Conservation (phyloP, 176 grass and related monocot species). For the Poa annua region DNA sequence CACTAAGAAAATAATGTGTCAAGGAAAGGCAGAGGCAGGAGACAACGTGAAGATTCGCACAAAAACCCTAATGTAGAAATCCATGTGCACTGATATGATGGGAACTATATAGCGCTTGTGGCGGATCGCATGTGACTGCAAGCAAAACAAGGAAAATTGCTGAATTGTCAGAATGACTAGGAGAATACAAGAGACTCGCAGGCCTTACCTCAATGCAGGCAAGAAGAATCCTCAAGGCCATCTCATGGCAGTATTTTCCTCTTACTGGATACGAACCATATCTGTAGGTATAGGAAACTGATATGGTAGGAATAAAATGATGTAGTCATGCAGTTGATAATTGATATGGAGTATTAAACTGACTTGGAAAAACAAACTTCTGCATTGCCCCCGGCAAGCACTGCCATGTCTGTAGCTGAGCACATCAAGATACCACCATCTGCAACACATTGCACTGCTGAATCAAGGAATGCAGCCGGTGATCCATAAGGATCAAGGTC, state of each 20-base stretch:
- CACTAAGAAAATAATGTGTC: slow-evolving; percentile 4
- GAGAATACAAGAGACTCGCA: slow-evolving; percentile 15
- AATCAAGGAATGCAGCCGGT: slow-evolving; percentile 82
- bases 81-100: slow-evolving; percentile 84
- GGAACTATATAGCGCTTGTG: slow-evolving; percentile 89
- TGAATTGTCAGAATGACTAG: not conserved
- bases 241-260: slow-evolving; percentile 94
- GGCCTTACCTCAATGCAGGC: slow-evolving; percentile 73
- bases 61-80: slow-evolving; percentile 96
- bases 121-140: slow-evolving; percentile 84
- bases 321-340: not conserved
- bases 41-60: slow-evolving; percentile 80
- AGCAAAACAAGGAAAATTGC: slow-evolving; percentile 32
- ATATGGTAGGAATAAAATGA: slow-evolving; percentile 14
- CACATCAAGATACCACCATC: slow-evolving; percentile 87
- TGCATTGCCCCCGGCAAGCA: slow-evolving; percentile 73
- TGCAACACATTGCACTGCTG: slow-evolving; percentile 73
- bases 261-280: slow-evolving; percentile 89
- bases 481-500: slow-evolving; percentile 94
- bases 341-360: slow-evolving; percentile 1
- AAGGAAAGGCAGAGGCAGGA: slow-evolving; percentile 33
- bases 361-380: slow-evolving; percentile 91
- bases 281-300: slow-evolving; percentile 47
- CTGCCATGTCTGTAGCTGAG: slow-evolving; percentile 88
- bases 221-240: slow-evolving; percentile 93